These are phyloP conservation scores for Alternaria triticimaculans DNA, from an alignment of 2,329 filamentous ascomycete species.

Conservation along the genomic window DNA sequence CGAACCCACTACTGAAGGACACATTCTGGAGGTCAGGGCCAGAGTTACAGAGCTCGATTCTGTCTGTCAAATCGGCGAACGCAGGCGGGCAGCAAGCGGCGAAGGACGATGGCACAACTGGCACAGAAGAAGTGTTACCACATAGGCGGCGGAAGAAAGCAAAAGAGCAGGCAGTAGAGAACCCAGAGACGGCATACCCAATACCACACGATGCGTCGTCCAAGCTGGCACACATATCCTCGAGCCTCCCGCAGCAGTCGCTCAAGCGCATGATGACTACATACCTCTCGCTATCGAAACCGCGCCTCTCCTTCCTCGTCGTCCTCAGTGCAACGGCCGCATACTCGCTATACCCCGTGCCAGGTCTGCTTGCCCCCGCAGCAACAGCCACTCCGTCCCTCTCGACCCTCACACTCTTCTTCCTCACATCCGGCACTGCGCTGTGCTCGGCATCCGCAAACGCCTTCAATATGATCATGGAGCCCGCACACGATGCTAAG, in stretches of 20 bases:
- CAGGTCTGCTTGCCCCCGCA: slow-evolving; percentile 77
- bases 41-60: slow-evolving; percentile 42
- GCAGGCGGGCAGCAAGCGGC: slow-evolving; percentile 10
- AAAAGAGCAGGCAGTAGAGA: slow-evolving; percentile 27
- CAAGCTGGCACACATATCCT: slow-evolving; percentile 64
- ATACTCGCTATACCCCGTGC: slow-evolving; percentile 92
- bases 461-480: slow-evolving; percentile 96
- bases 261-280: slow-evolving; percentile 74
- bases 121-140: slow-evolving; percentile 39
- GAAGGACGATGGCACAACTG: slow-evolving; percentile 12
- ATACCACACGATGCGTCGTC: slow-evolving; percentile 66
- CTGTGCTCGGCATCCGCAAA: slow-evolving; percentile 92
- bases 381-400: slow-evolving; percentile 76
- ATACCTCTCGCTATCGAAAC: slow-evolving; percentile 92
- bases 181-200: slow-evolving; percentile 38
- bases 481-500: slow-evolving; percentile 84
- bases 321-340: slow-evolving; percentile 88
- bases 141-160: slow-evolving; percentile 45
- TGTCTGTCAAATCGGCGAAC: slow-evolving; percentile 13
- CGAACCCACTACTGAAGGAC: slow-evolving; percentile 45
- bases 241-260: slow-evolving; percentile 62
- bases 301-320: slow-evolving; percentile 88
- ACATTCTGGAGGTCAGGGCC: slow-evolving; percentile 37
- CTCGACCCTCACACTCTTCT: slow-evolving; percentile 87
- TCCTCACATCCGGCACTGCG: slow-evolving; percentile 87